Evolutionary conservation across 169 alveolate genomes (phyloP), one percentile per base, ranked within the genome.

Genomic region (Plasmodium cynomolgi): DNA sequence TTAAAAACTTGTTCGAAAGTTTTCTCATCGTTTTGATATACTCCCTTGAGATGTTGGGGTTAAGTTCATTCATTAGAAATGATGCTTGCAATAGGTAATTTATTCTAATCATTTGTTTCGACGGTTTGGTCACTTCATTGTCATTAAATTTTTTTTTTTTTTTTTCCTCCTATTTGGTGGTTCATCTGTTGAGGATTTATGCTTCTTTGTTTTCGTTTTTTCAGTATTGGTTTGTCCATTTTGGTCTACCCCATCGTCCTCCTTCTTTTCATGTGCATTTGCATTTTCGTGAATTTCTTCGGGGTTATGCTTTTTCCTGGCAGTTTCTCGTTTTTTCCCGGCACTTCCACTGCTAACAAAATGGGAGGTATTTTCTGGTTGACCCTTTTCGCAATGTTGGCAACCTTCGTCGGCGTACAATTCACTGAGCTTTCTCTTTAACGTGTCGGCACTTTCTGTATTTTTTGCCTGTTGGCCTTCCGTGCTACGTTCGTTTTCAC

Each of bases 11-110:
- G 68, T 91, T 91, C 37, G 92, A 91, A 72, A 91, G 79, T 91
- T 83, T 81, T 72, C 85, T 91, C 95, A 91, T 91, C 11, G 92
- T 81, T 91, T 91, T 91, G 23, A 91, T 91, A 82, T 91, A 91
- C 75, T 79, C 81, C 81, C 92, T 81, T 31, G 95, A 91, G 75
- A 91, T 72, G 56, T 68, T 44, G 34, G 86, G 91, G 47, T 56
- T 82, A 47, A 82, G 68, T 29, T 82, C 75, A 79, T 91, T 91
- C 47, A 91, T 73, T 71, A 81, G 72, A 72, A 91, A 91, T 50
- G 95, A 81, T 47, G 95, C 90, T 41, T 91, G 95, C 54, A 91
- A 44, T 72, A 91, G 79, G 77, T 91, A 91, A 82, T 91, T 91
- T 91, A 82, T 82, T 83, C 95, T 81, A 71, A 91, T 33, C 95